Evolutionary conservation across 306 rosid genomes (phyloP).

Genomic region (Alnus rubra): DNA sequence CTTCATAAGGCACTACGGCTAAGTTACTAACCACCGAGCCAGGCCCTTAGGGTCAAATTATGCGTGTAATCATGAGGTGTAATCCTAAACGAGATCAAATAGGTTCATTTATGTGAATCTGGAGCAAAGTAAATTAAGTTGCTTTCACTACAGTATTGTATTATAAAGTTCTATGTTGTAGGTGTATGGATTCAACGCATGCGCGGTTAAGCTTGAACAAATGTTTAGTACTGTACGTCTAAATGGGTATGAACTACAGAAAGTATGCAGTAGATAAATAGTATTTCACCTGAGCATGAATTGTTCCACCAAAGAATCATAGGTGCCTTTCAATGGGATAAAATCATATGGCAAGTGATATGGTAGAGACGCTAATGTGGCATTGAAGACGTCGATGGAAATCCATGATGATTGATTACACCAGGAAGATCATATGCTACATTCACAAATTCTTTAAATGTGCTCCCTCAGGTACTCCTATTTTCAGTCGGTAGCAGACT

Average conservation of each 20-base stretch:
- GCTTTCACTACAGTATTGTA: too few species aligned
- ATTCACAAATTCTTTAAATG: conserved; percentile 13
- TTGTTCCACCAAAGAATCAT: conserved; percentile 18
- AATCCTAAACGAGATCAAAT: too few species aligned
- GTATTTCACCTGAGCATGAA: conserved; percentile 1
- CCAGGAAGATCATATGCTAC: not conserved
- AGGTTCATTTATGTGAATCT: too few species aligned
- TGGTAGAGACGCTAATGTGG: conserved; percentile 5
- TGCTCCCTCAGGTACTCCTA: conserved; percentile 6
- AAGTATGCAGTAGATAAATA: not conserved
- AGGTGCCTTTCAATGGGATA: not conserved
- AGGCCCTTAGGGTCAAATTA: too few species aligned
- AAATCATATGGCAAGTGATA: conserved; percentile 14
- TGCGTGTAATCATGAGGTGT: too few species aligned
- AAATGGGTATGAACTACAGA: not conserved
- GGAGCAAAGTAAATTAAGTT: too few species aligned
- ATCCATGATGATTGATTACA: not conserved
- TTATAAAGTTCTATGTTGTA: too few species aligned
- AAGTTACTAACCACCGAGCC: too few species aligned
- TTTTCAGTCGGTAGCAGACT: not conserved
- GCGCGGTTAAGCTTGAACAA: not conserved
- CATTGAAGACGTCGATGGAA: conserved; percentile 14
- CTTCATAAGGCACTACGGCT: too few species aligned
- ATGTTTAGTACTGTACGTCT: not conserved
- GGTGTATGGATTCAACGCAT: too few species aligned